Evolutionary conservation across 208 protist genomes (phyloP), one percentile per base, ranked within the genome.

Genomic region (Trypanosoma platydactyli): DNA sequence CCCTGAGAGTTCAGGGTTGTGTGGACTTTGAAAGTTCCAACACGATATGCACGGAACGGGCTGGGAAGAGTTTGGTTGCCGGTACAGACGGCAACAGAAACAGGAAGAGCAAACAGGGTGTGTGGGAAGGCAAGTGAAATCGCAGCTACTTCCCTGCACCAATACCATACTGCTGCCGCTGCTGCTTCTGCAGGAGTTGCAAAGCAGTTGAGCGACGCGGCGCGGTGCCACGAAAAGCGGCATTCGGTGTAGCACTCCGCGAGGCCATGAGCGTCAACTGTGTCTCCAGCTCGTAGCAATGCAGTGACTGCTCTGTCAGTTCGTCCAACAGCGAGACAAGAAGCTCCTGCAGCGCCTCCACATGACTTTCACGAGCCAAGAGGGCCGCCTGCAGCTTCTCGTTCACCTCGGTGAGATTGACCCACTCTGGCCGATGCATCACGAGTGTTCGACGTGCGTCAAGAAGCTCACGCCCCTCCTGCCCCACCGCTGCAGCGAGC

Each of bases 381-480:
- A 64, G 35, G 6, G 55, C 57, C 9, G 69, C 69, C 44, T 71
- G 68, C 42, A 80, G 49, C 7, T 52, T 46, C 29, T 42, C 13
- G 55, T 80, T 80, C 40, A 54, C 53, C 25, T 64, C 73, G 18
- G 61, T 50, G 18, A 74, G 55, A 40, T 61, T 45, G 20, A 33
- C 44, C 50, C 57, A 68, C 55, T 70, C 62, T 0, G 62, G 55
- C 13, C 55, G 52, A 1, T 30, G 55, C 15, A 44, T 35, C 5
- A 58, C 60, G 1, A 68, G 50, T 20, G n/a, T 64, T 15, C 48
- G 60, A 0, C 67, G 63, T 3, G 42, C 25, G 15, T 76, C 58
- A 18, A 81, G 42, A 29, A 81, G 61, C n/a, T 61, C 66, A 54
- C 72, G 44, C 11, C 52, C 38, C 41, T 85, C 80, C 3, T 64